Evolutionary conservation across 2,329 filamentous ascomycete genomes (phyloP), one percentile per base, ranked within the genome.

Genomic region (Penicillium sp.): DNA sequence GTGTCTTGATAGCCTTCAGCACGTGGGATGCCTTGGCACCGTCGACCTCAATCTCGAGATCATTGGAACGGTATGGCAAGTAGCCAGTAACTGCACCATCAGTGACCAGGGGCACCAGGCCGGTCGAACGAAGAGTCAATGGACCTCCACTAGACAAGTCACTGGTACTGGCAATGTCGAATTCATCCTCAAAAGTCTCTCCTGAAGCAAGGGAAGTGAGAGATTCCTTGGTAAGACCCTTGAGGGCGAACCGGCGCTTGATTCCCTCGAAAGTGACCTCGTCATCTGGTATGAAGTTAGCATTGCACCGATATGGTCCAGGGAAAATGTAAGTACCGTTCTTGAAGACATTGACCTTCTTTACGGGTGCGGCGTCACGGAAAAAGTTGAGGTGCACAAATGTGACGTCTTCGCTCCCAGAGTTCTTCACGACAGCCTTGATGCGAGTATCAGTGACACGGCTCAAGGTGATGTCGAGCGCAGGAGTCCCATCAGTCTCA

Each of bases 41-140:
- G 59, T 88, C 80, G 40, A 89, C 76, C 6, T 77, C 71, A 57
- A 86, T 75, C 49, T 76, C 77, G 46, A 88, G 70, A 16, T 77
- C 75, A 72, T 88, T 88, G 65, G 82, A 85, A 50, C 77, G 72
- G 72, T 81, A 88, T 12, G 79, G 68, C 3, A 87, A 68, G 42
- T 78, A 79, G 46, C 82, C 84, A 10, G 79, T 69, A 35, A 89
- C 77, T 39, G 79, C 72, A 45, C 79, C 75, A 41, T 74, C 73
- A 23, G 77, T 75, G 31, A 85, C 82, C 52, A 80, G 81, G 9
- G 82, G 80, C 41, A 88, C 76, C 12, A 78, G 75, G 6, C 86
- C 86, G 5, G 73, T 72, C 6, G 84, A 78, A 51, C 79, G 75
- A 46, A 89, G 69, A 51, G 80, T 79, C 65, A 84, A 85, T 48